Evolutionary conservation across 176 grass and related monocot genomes (phyloP), one percentile per base, ranked within the genome.

Genomic region (Aegilops longissima): DNA sequence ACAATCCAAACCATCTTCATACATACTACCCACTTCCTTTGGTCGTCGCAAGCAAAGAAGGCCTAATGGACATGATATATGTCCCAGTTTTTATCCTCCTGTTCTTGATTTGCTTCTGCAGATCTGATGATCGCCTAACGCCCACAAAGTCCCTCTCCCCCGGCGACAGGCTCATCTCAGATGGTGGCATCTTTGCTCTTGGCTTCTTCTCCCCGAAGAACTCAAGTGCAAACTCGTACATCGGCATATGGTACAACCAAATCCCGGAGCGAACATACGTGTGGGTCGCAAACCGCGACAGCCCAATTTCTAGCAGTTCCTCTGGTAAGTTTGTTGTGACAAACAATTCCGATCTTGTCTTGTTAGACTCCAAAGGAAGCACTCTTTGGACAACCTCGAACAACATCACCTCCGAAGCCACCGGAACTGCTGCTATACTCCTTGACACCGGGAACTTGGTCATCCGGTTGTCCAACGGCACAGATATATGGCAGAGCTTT

Each of bases 211-310:
- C 80, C 14, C 75, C 10, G 0, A 33, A 13, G 1, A 83, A 70
- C 5, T 81, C 86, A 1, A 83, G 12, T 23, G 51, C 42, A 18
- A 76, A 14, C 42, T 61, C 70, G 4, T 86, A 93, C 42, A 1
- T 88, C 0, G 89, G 86, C 3, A 76, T 93, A 38, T 86, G 92
- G 88, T 93, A 88, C 86, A 13, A 85, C 44, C 16, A 59, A 16
- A 74, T 88, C 38, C 21, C 81, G 0, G 11, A 64, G 6, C 9
- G 39, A 18, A 79, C 78, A n/a, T 42, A 87, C 1, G 40, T 90
- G 30, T 93, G 92, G 88, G 67, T 93, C 0, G 92, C 86, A 36
- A 93, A 93, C 30, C 86, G 89, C 12, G 79, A 83, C 20, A 80
- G 10, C 20, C 86, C 89, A 5, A 83, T 93, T 16, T 14, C 18